Percentiles rank a stretch among this genome's conserved stretches.
phyloP scores from a whole-genome alignment of 2,329 filamentous ascomycete species.

The Grosmannia penicillata region DNA sequence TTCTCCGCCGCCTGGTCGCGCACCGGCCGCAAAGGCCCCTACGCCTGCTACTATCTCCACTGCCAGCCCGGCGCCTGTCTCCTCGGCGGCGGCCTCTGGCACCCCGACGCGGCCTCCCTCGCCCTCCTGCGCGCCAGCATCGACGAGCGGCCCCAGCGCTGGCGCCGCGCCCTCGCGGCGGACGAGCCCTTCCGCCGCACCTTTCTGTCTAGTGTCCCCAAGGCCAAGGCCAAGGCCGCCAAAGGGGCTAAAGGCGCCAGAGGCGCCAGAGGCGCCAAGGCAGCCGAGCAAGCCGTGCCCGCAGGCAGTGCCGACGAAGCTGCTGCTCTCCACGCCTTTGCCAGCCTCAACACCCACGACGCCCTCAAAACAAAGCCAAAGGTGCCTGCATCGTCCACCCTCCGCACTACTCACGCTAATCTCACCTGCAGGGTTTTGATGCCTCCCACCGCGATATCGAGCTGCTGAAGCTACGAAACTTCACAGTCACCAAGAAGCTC shows the following conservation, averaged over 20 bases:
- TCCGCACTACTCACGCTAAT: no score
- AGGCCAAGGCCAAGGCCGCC: no score
- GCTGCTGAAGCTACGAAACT: constrained; percentile 67
- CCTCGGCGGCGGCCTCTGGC: constrained; percentile 71
- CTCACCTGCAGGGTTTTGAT: constrained; percentile 56
- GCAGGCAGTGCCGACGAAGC: no score
- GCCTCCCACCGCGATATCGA: constrained; percentile 65
- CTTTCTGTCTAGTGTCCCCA: no score
- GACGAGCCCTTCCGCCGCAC: constrained; percentile 43
- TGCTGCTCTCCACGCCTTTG: constrained; percentile 55
- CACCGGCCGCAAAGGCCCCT: constrained; percentile 74
- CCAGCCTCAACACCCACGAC: constrained; percentile 51
- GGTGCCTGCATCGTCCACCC: constrained; percentile 22
- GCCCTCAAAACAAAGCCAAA: constrained; percentile 79
- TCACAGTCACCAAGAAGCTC: constrained; percentile 55
- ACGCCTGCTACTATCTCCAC: constrained; percentile 81
- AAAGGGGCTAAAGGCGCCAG: no score
- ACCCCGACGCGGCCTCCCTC: constrained; percentile 54
- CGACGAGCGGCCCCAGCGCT: constrained; percentile 53
- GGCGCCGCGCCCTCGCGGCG: constrained; percentile 53
- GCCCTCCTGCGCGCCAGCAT: constrained; percentile 57
- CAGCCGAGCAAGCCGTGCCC: constrained; percentile 36
- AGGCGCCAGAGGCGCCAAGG: no score
- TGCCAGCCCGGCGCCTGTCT: constrained; percentile 56
- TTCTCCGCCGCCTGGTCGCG: constrained; percentile 80